Base-by-base conservation (phyloP, 2,329 filamentous ascomycete genomes). In the Phialocephala sp. region DNA sequence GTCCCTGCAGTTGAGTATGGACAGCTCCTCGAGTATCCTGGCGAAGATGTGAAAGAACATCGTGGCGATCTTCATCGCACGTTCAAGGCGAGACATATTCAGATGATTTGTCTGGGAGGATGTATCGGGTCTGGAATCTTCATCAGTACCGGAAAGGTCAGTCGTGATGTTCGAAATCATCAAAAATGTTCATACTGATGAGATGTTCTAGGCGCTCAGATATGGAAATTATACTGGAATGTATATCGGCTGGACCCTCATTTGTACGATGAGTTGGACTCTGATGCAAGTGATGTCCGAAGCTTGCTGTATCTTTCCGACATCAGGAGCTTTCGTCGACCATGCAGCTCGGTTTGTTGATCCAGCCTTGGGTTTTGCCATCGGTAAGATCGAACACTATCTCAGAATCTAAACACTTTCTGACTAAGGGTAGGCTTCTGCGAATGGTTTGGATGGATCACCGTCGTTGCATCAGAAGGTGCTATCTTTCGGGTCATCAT, bases 401-500 rank as follows among this genome's bases (percentile, higher is more conserved):
- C 50, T 9, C n/a, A 57, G 15, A 39, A 2, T 22, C 15, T 4
- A 9, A 5, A 15, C 55, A 3, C 20, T 18, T 14, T 57, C 55
- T 57, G 24, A 57, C 24, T 20, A 22, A 14, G 36, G 1, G 18
- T 39, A 57, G 55, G 55, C 24, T 57, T 57, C 35, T 57, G 55
- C 14, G 55, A 57, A 57, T 57, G 55, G 55, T 37, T 57, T 39
- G 55, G 32, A 36, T 57, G 55, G 55, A 57, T 57, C 55, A 57
- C 55, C 15, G 55, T 57, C 55, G 55, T 57, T 15, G 55, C 55
- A 22, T 15, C 55, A 39, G 55, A 57, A 39, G 55, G 55, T 15
- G 55, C 55, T 24, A 39, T 57, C n/a, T 36, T 57, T n/a, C 55
- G 35, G 4, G 32, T 37, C 12, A 57, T 57, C 15, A 22, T 57